Conservation (phyloP, 225 moss, liverwort and hornwort species). For the Rhytidiadelphus loreus region DNA sequence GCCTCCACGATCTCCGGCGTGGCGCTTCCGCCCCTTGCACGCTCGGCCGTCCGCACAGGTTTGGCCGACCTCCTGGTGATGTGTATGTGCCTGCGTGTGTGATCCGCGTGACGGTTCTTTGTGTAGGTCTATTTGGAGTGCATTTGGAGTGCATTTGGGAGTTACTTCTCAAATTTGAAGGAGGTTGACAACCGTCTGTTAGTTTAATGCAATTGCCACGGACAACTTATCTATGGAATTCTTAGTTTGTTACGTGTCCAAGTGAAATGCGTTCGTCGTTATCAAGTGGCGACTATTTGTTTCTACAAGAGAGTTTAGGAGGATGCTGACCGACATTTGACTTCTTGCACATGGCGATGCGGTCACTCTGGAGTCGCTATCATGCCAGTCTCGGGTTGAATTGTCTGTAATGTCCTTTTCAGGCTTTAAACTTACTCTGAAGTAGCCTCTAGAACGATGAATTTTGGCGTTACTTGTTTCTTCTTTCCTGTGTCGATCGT, state of each 20-base stretch:
- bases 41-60: slow-evolving; percentile 27
- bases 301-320: not conserved
- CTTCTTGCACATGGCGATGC: not conserved
- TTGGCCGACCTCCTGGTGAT: not conserved
- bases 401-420: not conserved
- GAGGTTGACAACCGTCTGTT: not conserved
- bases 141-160: not conserved
- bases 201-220: not conserved
- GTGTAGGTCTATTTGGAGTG: not conserved
- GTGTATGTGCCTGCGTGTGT: not conserved
- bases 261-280: not conserved
- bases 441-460: not conserved
- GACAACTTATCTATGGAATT: not conserved
- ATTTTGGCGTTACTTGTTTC: not conserved
- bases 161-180: not conserved
- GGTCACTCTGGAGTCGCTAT: not conserved
- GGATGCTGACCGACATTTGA: not conserved
- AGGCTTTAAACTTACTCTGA: not conserved
- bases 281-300: not conserved
- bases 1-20: slow-evolving; percentile 6
- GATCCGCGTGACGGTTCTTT: not conserved
- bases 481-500: not conserved
- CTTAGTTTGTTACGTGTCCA: not conserved
- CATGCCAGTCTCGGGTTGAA: not conserved
- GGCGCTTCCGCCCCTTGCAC: not conserved